Percentiles rank a stretch among this genome's conserved stretches.
Conservation (phyloP, 1,139 yeast species). For the Kazachstania sp. region DNA sequence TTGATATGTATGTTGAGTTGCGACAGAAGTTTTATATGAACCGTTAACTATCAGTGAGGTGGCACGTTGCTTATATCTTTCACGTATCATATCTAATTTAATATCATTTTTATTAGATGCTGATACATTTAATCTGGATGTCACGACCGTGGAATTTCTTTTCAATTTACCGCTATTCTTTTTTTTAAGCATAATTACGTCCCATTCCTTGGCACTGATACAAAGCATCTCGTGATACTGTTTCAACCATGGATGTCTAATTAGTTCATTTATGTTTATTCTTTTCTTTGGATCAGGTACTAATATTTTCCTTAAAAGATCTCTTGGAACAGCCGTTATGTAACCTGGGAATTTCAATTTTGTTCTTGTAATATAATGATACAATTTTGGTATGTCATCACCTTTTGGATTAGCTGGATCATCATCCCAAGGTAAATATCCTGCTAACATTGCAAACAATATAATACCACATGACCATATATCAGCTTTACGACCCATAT, state of each 20-base stretch:
- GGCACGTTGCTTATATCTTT: conserved; percentile 14
- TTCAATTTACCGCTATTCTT: conserved; percentile 26
- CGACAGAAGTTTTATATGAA: conserved; percentile 15
- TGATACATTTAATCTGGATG: conserved; percentile 8
- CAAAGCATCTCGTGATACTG: conserved; percentile 76
- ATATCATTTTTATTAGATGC: not conserved
- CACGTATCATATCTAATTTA: conserved; percentile 19
- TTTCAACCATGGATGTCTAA: conserved; percentile 80
- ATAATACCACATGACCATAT: conserved; percentile 97
- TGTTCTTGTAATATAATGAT: conserved; percentile 84
- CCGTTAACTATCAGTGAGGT: conserved; percentile 24
- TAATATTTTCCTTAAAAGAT: conserved; percentile 71
- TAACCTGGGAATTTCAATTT: conserved; percentile 94
- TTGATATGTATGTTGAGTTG: conserved; percentile 28
- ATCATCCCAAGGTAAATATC: conserved; percentile 95
- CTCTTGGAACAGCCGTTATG: conserved; percentile 85
- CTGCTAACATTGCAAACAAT: conserved; percentile 92
- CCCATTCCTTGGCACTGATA: conserved; percentile 88
- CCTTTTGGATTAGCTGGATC: conserved; percentile 97
- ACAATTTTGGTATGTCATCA: conserved; percentile 80
- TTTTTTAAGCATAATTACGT: conserved; percentile 37
- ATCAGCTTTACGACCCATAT: conserved; percentile 91
- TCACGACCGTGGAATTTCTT: conserved; percentile 8
- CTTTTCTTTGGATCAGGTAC: conserved; percentile 69
- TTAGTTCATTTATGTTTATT: conserved; percentile 56